These are phyloP conservation scores for Escovopsis weberi DNA, from an alignment of 2,329 filamentous ascomycete genomes.

Conservation along the genomic window DNA sequence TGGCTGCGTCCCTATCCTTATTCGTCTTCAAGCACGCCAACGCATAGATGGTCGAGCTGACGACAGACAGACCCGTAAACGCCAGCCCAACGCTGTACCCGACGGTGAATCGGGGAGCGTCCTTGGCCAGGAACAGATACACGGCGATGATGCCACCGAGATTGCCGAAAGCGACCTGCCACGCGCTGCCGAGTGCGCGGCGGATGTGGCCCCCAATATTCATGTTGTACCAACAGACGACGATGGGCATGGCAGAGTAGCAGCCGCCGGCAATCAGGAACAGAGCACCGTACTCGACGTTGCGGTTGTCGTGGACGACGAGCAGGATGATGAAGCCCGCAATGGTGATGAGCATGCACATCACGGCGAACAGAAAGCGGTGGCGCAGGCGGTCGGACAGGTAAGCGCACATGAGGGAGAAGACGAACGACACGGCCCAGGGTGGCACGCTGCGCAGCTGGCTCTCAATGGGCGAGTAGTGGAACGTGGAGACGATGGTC, in stretches of 20 bases:
- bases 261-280: conserved; percentile 70
- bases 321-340: conserved; percentile 64
- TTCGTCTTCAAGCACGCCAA: conserved; percentile 46
- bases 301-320: conserved; percentile 49
- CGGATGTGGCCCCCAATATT: conserved; percentile 62
- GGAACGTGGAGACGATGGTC: conserved; percentile 52
- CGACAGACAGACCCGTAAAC: conserved; percentile 54
- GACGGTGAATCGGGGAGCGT: conserved; percentile 52
- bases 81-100: conserved; percentile 68
- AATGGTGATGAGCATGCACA: conserved; percentile 55
- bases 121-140: conserved; percentile 50
- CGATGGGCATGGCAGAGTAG: conserved; percentile 81
- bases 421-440: conserved; percentile 57
- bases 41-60: conserved; percentile 47
- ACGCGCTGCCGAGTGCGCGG: conserved; percentile 55
- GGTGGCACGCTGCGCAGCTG: conserved; percentile 44
- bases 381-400: conserved; percentile 58
- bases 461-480: conserved; percentile 43
- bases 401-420: conserved; percentile 61
- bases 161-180: conserved; percentile 69
- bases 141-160: conserved; percentile 68
- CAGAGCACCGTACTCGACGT: conserved; percentile 61
- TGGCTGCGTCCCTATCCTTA: conserved; percentile 35
- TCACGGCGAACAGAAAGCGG: conserved; percentile 58
- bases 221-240: conserved; percentile 74